phyloP scores from a whole-genome alignment of 31 red algal species.

The Endocladia muricata region DNA sequence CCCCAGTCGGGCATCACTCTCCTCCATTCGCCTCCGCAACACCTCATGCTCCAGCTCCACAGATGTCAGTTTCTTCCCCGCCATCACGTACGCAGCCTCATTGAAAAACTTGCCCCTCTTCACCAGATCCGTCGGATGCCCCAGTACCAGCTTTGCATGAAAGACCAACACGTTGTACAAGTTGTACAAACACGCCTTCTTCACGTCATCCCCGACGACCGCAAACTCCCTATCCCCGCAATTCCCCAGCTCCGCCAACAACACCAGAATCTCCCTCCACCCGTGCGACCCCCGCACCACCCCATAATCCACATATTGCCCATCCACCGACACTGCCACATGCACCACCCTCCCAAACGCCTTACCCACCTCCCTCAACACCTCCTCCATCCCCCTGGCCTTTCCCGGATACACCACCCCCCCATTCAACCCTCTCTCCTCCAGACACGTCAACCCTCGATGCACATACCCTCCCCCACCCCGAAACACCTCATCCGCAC shows the following conservation, averaged over 20 bases:
- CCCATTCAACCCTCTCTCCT: slow-evolving; percentile 24
- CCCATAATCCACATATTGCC: slow-evolving; percentile 57
- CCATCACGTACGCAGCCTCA: slow-evolving; percentile 68
- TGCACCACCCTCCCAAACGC: slow-evolving; percentile 50
- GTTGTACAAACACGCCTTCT: slow-evolving; percentile 51
- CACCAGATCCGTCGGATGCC: slow-evolving; percentile 55
- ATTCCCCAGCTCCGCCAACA: slow-evolving; percentile 41
- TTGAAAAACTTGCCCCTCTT: slow-evolving; percentile 75
- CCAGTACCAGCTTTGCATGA: slow-evolving; percentile 68
- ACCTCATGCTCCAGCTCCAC: slow-evolving; percentile 75
- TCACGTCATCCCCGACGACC: background rate
- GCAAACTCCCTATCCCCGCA: slow-evolving; percentile 27
- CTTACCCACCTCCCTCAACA: slow-evolving; percentile 42
- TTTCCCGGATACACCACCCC: slow-evolving; percentile 5
- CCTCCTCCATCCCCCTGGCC: slow-evolving; percentile 5
- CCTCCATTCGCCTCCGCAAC: slow-evolving; percentile 32
- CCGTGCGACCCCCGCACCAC: slow-evolving; percentile 24
- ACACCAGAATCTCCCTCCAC: slow-evolving; percentile 42
- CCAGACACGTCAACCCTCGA: slow-evolving; percentile 23
- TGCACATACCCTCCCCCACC: slow-evolving; percentile 20
- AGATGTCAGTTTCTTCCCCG: slow-evolving; percentile 42
- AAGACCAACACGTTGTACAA: slow-evolving; percentile 72
- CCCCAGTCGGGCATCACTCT: background rate
- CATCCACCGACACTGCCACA: slow-evolving; percentile 39
- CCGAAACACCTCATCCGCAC: slow-evolving; percentile 20